Conservation (phyloP, 1,139 yeast genomes). For the Eremothecium sinecaudum region DNA sequence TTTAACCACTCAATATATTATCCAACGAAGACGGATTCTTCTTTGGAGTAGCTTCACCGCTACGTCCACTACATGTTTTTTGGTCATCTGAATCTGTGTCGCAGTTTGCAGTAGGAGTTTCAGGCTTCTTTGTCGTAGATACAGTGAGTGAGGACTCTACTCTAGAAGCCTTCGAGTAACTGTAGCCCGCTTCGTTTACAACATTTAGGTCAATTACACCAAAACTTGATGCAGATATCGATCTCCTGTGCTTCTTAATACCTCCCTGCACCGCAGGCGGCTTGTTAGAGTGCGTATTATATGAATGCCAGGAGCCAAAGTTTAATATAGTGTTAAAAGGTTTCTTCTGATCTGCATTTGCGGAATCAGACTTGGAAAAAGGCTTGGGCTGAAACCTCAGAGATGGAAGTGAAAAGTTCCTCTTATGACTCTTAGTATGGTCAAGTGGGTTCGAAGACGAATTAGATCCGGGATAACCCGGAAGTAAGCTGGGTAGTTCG, state of each 20-base stretch:
- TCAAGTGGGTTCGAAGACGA: not conserved
- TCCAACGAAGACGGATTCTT: constrained; percentile 21
- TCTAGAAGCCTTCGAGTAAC: not conserved
- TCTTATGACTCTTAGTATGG: constrained; percentile 10
- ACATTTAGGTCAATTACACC: constrained; percentile 28
- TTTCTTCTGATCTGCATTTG: constrained; percentile 6
- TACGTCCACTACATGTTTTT: constrained; percentile 27
- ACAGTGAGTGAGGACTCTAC: not conserved
- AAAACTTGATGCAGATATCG: constrained; percentile 23
- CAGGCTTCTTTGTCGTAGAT: not conserved
- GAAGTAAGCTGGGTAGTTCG: not conserved
- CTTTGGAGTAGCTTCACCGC: constrained; percentile 17
- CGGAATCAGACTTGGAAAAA: constrained; percentile 6
- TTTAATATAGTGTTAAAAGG: constrained; percentile 11
- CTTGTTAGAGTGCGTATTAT: constrained; percentile 7
- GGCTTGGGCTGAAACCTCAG: constrained; percentile 17
- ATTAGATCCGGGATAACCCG: not conserved
- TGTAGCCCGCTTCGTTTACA: constrained; percentile 14
- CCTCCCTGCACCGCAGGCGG: constrained; percentile 1
- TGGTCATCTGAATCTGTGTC: constrained; percentile 20
- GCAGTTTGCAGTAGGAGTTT: not conserved
- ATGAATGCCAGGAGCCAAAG: constrained; percentile 10
- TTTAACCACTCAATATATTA: constrained; percentile 18
- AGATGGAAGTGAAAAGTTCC: constrained; percentile 25
- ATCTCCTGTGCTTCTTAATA: constrained; percentile 21